These are phyloP conservation scores for Aspergillus cristatus DNA, from an alignment of 495 filamentous ascomycete species.

Conservation along the genomic window DNA sequence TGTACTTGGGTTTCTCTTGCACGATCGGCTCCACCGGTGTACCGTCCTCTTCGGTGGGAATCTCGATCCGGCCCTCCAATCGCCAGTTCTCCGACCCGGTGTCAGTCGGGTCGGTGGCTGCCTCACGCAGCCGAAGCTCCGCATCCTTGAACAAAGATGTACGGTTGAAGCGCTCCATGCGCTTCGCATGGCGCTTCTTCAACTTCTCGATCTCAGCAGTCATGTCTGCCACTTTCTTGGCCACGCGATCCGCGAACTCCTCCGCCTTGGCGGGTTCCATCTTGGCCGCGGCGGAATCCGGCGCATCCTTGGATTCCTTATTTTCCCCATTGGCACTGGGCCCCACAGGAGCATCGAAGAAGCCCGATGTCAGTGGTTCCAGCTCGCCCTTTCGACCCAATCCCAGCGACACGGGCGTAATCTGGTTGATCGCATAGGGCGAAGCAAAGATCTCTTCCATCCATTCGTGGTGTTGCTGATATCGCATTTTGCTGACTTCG, in stretches of 20 bases:
- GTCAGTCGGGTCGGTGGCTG: slow-evolving; percentile 40
- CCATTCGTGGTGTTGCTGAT: slow-evolving; percentile 95
- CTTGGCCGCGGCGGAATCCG: slow-evolving; percentile 42
- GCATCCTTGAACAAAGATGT: slow-evolving; percentile 54
- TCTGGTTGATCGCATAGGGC: slow-evolving; percentile 70
- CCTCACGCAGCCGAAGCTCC: slow-evolving; percentile 46
- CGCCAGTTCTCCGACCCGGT: slow-evolving; percentile 52
- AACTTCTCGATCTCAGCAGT: slow-evolving; percentile 73
- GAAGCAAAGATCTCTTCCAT: slow-evolving; percentile 96
- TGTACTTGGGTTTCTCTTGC: slow-evolving; percentile 40
- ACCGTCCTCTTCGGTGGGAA: slow-evolving; percentile 42
- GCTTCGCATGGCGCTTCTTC: slow-evolving; percentile 64
- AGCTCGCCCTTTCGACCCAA: slow-evolving; percentile 82
- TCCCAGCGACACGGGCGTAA: slow-evolving; percentile 79
- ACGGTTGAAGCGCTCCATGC: slow-evolving; percentile 63
- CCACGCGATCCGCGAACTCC: slow-evolving; percentile 67
- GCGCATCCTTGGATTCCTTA: slow-evolving; percentile 16
- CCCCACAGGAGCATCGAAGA: slow-evolving; percentile 53
- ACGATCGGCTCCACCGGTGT: slow-evolving; percentile 23
- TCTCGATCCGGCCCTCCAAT: slow-evolving; percentile 49
- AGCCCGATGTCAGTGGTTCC: slow-evolving; percentile 67
- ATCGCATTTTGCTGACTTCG: slow-evolving; percentile 75
- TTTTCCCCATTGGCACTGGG: slow-evolving; percentile 20
- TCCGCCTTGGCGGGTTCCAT: slow-evolving; percentile 59
- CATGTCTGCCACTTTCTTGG: slow-evolving; percentile 53